Evolutionary conservation across 2,329 filamentous ascomycete species (phyloP), one percentile per base, ranked within the genome.

Genomic region (Diplodia intermedia): DNA sequence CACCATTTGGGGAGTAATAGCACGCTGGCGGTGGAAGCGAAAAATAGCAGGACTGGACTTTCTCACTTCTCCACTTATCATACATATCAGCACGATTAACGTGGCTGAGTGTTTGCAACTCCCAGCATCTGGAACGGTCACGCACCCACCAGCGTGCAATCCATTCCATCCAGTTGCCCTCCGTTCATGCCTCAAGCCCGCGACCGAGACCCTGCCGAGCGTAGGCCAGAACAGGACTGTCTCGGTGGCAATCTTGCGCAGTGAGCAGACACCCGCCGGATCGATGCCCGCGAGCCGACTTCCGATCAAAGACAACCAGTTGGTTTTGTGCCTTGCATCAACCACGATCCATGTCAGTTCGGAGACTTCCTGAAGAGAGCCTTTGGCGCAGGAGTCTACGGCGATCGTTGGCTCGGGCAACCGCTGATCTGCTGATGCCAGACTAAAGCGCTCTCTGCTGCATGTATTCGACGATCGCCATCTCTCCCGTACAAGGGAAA

Each of bases 101-200:
- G 36, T 38, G 36, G 36, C 36, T 38, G 36, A 38, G 36, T 38
- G 36, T 38, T 20, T 23, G 23, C 38, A 23, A 14, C 15, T 26
- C 14, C 20, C 12, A 18, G 18, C 23, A 49, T 20, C 47, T 52
- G 14, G 43, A 15, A 9, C 31, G 20, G 18, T 63, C 47, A 47
- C 47, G 60, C 60, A 63, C 60, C 43, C 38, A 52, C 60, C 60
- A 63, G 43, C 36, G 3, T 47, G 31, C 60, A 63, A 26, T 63
- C 60, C 47, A 23, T 36, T 31, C 60, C 8, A 26, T 40, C 47
- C 20, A 12, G 9, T 31, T 31, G 40, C 7, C 60, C 29, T 20
- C n/a, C 60, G 18, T 62, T 40, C 40, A 20, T 36, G 15, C 29
- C 26, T 43, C 14, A 20, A 49, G 49, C 43, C 57, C 29, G 26